phyloP scores from a whole-genome alignment of 306 rosid genomes.

The Quercus agrifolia region DNA sequence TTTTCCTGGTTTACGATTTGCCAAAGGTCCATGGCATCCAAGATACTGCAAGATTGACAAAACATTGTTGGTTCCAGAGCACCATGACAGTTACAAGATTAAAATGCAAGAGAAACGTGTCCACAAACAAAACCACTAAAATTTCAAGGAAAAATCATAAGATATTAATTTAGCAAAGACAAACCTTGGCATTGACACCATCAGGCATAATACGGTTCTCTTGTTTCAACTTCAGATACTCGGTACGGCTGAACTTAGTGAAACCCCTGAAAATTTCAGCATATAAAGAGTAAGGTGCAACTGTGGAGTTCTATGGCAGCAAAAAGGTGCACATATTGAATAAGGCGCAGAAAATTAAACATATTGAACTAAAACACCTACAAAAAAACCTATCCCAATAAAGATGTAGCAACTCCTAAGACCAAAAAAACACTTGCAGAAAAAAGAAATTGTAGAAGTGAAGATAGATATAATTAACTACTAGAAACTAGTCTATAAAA shows the following conservation, averaged over 20 bases:
- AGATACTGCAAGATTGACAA: conserved; percentile 45
- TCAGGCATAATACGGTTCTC: conserved; percentile 62
- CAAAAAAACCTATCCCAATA: neutral
- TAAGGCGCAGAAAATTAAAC: neutral
- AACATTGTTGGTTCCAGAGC: neutral
- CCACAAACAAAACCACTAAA: neutral
- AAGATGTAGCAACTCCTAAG: too few relatives aligned
- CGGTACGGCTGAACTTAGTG: conserved; percentile 60
- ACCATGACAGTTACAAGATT: neutral
- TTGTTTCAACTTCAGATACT: conserved; percentile 58
- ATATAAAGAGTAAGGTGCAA: neutral
- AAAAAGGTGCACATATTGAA: neutral
- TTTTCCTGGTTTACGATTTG: conserved; percentile 63
- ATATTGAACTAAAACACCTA: neutral
- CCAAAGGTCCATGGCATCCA: conserved; percentile 82
- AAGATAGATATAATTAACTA: neutral
- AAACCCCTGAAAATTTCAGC: conserved; percentile 62
- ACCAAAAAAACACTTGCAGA: too few relatives aligned
- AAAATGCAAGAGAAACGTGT: neutral
- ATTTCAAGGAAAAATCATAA: neutral
- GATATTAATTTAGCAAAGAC: neutral
- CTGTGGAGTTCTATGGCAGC: neutral
- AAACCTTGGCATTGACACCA: conserved; percentile 85
- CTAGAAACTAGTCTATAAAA: neutral
- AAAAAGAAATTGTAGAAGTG: neutral